Evolutionary conservation across 768 basidiomycete genomes (phyloP).

Genomic region (Panellus pusillus): DNA sequence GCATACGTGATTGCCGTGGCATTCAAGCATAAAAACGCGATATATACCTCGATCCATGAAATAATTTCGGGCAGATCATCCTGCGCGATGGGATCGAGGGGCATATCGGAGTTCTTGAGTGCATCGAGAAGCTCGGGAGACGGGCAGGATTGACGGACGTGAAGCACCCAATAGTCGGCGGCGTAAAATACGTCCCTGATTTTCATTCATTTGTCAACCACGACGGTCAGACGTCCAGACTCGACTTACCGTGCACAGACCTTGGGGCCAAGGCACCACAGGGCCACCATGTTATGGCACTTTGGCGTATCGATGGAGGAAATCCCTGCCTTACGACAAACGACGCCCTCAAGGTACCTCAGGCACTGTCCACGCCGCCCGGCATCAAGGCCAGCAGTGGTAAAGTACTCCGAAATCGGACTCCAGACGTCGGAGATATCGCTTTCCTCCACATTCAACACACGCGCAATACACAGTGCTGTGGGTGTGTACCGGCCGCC

Average conservation of each 20-base stretch:
- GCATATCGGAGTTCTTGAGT: background rate
- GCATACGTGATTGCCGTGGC: no score
- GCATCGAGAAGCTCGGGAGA: background rate
- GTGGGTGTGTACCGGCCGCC: background rate
- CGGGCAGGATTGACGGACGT: background rate
- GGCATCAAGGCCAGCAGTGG: background rate
- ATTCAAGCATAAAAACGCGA: no score
- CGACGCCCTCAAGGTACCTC: background rate
- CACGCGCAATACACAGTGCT: background rate
- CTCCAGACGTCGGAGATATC: background rate
- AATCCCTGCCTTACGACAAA: background rate
- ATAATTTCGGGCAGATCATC: conserved; percentile 3
- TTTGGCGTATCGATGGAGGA: background rate
- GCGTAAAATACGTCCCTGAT: conserved; percentile 6
- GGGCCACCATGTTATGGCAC: conserved; percentile 3
- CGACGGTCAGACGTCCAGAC: background rate
- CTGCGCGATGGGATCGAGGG: background rate
- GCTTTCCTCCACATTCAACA: background rate
- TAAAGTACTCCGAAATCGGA: background rate
- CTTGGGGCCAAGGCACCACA: conserved; percentile 3
- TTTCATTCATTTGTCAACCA: background rate
- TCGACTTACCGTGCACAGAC: background rate
- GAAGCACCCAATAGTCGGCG: conserved; percentile 1
- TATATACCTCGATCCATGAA: background rate
- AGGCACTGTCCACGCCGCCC: background rate